Conservation (phyloP, 2,329 filamentous ascomycete genomes). For the Escovopsis sp. region DNA sequence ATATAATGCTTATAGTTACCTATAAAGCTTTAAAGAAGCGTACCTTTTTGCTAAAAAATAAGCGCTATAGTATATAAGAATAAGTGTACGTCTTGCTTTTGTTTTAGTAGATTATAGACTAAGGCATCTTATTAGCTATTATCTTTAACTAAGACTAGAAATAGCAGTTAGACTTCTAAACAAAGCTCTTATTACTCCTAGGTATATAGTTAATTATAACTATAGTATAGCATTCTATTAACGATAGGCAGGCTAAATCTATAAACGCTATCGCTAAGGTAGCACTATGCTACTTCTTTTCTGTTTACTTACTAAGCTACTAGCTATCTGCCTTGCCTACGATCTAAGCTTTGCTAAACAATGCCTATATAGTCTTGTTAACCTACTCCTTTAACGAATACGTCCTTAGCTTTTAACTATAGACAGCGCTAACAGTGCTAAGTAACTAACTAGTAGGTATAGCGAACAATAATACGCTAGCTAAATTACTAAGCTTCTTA, state of each 20-base stretch:
- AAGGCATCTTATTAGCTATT: neutral
- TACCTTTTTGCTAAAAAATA: no score
- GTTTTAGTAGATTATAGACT: no score
- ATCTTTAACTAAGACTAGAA: neutral
- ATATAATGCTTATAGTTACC: no score
- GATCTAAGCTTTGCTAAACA: neutral
- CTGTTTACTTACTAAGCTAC: neutral
- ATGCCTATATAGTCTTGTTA: neutral
- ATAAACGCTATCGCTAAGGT: neutral
- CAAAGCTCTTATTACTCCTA: neutral
- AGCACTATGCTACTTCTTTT: neutral
- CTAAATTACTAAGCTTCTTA: neutral
- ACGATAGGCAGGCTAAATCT: neutral
- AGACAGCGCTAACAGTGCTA: no score
- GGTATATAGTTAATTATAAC: neutral
- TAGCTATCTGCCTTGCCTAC: neutral
- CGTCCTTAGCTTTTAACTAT: neutral
- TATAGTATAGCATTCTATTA: neutral
- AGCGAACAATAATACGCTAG: neutral
- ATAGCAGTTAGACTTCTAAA: neutral
- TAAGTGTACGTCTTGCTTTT: no score
- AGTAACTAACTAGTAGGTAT: neutral
- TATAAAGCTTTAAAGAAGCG: no score
- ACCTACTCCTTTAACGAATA: neutral
- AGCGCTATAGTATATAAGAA: no score